These are phyloP conservation scores for Catharanthus roseus DNA, from an alignment of 257 asterid genomes.

Conservation along the genomic window DNA sequence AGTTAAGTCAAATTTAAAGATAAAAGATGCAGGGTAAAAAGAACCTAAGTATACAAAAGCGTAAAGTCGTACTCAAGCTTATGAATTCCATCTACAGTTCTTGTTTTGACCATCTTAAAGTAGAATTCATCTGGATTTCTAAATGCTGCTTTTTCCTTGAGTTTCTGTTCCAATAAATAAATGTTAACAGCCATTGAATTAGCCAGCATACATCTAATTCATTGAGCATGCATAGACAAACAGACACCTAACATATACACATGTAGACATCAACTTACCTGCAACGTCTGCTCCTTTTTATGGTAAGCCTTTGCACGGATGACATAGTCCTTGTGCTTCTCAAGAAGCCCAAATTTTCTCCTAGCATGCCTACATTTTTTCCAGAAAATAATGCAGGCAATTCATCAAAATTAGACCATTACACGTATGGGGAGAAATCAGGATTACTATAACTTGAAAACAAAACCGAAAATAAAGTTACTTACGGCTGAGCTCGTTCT, in stretches of 20 bases:
- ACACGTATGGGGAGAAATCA: neutral
- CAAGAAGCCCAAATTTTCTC: slow-evolving; percentile 68
- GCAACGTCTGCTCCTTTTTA: slow-evolving; percentile 61
- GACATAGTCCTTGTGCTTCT: slow-evolving; percentile 90
- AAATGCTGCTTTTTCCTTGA: slow-evolving; percentile 76
- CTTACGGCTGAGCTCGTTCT: slow-evolving; percentile 94
- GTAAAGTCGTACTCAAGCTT: slow-evolving; percentile 47
- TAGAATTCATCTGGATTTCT: slow-evolving; percentile 92
- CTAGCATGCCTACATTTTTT: slow-evolving; percentile 44
- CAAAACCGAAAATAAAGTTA: neutral
- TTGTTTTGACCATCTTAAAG: slow-evolving; percentile 67
- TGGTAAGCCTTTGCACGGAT: slow-evolving; percentile 65
- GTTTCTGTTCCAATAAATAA: slow-evolving; percentile 49
- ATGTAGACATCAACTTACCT: slow-evolving; percentile 32
- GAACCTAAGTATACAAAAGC: no score
- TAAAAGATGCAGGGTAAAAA: neutral
- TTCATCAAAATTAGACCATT: neutral
- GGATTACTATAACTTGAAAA: neutral
- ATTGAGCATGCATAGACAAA: neutral
- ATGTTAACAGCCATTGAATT: neutral
- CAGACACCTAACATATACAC: neutral
- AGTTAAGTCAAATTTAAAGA: slow-evolving; percentile 18
- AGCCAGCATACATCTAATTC: neutral
- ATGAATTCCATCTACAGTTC: slow-evolving; percentile 66
- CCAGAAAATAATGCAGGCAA: neutral